These are phyloP conservation scores for Cicer cuneatum DNA, from an alignment of 306 rosid species.

Conservation along the genomic window DNA sequence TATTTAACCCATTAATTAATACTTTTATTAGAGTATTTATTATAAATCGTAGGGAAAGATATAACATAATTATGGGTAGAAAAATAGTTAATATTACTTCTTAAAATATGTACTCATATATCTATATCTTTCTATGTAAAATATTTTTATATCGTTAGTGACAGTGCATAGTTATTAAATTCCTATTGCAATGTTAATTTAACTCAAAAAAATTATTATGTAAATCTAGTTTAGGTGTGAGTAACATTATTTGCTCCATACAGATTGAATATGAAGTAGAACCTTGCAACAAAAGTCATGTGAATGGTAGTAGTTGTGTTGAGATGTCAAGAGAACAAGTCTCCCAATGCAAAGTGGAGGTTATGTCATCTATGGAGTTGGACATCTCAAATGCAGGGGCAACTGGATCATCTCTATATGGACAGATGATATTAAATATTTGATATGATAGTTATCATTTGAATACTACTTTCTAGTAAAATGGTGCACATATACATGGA, in stretches of 20 bases:
- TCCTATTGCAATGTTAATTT: background rate
- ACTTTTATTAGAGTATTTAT: no score
- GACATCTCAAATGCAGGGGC: conserved; percentile 81
- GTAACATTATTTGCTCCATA: conserved; percentile 34
- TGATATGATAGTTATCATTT: background rate
- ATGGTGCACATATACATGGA: background rate
- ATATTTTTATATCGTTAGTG: no score
- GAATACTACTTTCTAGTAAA: background rate
- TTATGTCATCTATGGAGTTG: conserved; percentile 69
- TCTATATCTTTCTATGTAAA: no score
- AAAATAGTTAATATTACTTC: no score
- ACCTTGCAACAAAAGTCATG: conserved; percentile 49
- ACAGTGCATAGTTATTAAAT: no score
- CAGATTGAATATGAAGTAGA: conserved; percentile 69
- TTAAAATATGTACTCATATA: background rate
- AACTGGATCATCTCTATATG: conserved; percentile 59
- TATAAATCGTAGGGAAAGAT: no score
- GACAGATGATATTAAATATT: conserved; percentile 55
- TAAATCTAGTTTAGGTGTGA: background rate
- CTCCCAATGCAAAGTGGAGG: conserved; percentile 59
- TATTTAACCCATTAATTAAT: no score
- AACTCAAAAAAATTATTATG: background rate
- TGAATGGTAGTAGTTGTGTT: conserved; percentile 40
- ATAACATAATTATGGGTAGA: no score
- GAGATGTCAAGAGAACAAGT: conserved; percentile 54